Evolutionary conservation across 2,329 filamentous ascomycete species (phyloP), one percentile per base, ranked within the genome.

Genomic region (Zelopaecilomyces penicillatus): DNA sequence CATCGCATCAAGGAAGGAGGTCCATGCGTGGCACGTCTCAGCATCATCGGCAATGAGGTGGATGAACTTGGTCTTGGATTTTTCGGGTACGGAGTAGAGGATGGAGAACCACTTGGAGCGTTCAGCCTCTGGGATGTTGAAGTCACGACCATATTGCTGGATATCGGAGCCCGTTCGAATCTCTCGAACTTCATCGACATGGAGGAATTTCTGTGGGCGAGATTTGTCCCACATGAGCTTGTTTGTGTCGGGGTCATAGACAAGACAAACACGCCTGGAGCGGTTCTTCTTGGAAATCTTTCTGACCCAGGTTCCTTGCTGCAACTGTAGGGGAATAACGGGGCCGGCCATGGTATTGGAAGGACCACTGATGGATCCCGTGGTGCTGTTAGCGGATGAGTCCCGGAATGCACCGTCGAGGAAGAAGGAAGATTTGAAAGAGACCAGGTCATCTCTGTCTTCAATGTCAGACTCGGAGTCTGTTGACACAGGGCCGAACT

Each of bases 121-220:
- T 34, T 81, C 76, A 5, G 78, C 69, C 42, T 83, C 76, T 1
- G 82, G 68, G 26, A 93, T 70, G 34, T 81, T 79, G 58, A 85
- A 87, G 62, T 96, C 90, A 56, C 91, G 82, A 36, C 87, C 84
- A 61, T 95, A 95, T 60, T 95, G 91, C 46, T 86, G 81, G 12
- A 91, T 87, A 60, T 97, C 87, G 9, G 78, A 77, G 12, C 87
- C 89, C 31, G 83, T 80, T 50, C 90, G 82, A 39, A 97, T 89
- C 58, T 95, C 89, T 57, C 87, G 85, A 57, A 98, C 91, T 61
- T 97, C 89, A 57, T 98, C 93, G 50, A 98, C 87, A 63, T 95
- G 94, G 52, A 98, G 85, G 43, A 80, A 82, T 62, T 96, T 97
- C 27, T 81, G 78, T 1, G 85, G 82, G 32, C 87, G 82, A 6